These are phyloP conservation scores for Aspergillus pseudoterreus DNA, from an alignment of 2,329 filamentous ascomycete genomes.

Conservation along the genomic window DNA sequence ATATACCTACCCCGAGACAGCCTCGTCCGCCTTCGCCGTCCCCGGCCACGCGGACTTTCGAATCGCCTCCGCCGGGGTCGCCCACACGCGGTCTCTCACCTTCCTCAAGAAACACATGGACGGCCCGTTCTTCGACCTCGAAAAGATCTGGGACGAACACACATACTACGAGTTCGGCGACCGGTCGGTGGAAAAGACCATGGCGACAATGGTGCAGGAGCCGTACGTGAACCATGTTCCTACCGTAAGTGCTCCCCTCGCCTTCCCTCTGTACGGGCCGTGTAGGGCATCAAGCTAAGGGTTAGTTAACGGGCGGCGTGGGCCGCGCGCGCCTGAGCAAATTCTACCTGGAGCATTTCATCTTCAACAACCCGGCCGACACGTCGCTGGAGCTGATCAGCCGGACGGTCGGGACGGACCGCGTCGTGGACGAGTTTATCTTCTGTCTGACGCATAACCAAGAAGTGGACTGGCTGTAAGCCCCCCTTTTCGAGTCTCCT, in stretches of 20 bases:
- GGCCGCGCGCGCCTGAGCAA: slow-evolving; percentile 59
- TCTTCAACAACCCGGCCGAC: slow-evolving; percentile 68
- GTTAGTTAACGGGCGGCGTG: slow-evolving; percentile 62
- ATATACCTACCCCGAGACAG: slow-evolving; percentile 46
- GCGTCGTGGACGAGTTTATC: slow-evolving; percentile 69
- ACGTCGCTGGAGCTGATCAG: slow-evolving; percentile 66
- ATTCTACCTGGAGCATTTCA: slow-evolving; percentile 72
- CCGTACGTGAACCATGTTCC: slow-evolving; percentile 77
- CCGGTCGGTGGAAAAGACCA: slow-evolving; percentile 66
- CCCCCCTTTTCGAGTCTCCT: too few species aligned
- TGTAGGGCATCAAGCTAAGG: not conserved
- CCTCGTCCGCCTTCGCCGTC: slow-evolving; percentile 45
- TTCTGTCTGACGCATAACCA: slow-evolving; percentile 61
- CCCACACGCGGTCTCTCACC: slow-evolving; percentile 62
- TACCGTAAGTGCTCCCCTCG: slow-evolving; percentile 46
- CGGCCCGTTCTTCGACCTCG: slow-evolving; percentile 70
- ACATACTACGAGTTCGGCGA: slow-evolving; percentile 67
- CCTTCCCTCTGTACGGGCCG: too few species aligned
- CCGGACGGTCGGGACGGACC: slow-evolving; percentile 67
- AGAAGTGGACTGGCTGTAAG: slow-evolving; percentile 65
- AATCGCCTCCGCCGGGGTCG: slow-evolving; percentile 53
- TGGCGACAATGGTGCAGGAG: slow-evolving; percentile 77
- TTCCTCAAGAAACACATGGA: slow-evolving; percentile 62
- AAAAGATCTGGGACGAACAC: slow-evolving; percentile 76
- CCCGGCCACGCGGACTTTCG: slow-evolving; percentile 53